Base-by-base conservation (phyloP, 1,139 yeast species). In the Sugiyamaella xylanicola region DNA sequence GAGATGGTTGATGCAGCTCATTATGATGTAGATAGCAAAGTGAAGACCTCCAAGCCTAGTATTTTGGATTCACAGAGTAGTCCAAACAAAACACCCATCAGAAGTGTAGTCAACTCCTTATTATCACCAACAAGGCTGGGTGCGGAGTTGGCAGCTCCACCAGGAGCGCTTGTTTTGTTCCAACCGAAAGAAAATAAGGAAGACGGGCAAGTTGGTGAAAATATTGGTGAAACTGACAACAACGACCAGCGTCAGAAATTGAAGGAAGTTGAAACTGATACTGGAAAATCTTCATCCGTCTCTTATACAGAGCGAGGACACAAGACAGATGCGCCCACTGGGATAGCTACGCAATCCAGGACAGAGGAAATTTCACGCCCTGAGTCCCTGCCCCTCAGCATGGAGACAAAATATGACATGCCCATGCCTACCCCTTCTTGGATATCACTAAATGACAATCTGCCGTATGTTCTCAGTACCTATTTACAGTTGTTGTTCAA, bases 401-500 rank as follows among this genome's bases (percentile, higher is more conserved):
- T 40, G 13, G 46, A 15, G 39, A 25, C 17, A 45, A 51, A 32
- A 32, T 17, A n/a, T 53, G 51, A 45, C 13, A 43, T 59, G 55
- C 62, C 65, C n/a, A 50, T 56, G 41, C 62, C 62, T 1, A 54
- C 64, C 9, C 57, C 59, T 11, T 17, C 47, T 35, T 56, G 61
- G 61, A 59, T 56, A 17, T 50, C 67, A 1, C 62, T 65, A 61
- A 64, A 86, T 59, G 83, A 85, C 4, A 78, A 78, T 56, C 68
- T 81, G 8, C 88, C 93, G 1, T 86, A 86, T 66, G 79, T 85
- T n/a, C 65, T 88, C 15, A 82, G 91, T 48, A 74, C 91, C 16
- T 86, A 89, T 61, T 72, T 90, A 36, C 97, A 91, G 69, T 75
- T 89, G 16, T 56, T 81, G 4, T 76, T 88, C 66, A 90, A 91